Base-by-base conservation (phyloP, 2,329 filamentous ascomycete species). In the Talaromyces sp. region DNA sequence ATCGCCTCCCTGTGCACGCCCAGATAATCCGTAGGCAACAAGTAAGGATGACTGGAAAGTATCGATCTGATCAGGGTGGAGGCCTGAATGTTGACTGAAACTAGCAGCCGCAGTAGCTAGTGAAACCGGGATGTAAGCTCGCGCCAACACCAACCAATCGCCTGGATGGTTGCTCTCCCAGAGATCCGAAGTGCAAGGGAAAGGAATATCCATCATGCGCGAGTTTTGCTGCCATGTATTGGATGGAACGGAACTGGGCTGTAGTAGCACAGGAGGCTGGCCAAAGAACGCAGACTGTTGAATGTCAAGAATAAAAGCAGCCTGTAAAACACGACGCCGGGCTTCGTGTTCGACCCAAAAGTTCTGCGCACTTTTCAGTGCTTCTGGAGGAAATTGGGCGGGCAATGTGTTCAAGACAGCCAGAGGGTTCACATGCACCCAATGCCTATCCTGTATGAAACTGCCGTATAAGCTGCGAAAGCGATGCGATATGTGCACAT, bases 301-400 rank as follows among this genome's bases (percentile, higher is more conserved):
- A 25, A 69, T 66, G 59, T 75, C 73, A 27, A 75, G 65, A 15
- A 75, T 69, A 28, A 70, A 72, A 17, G 68, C 68, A 10, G 73
- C 72, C 59, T 74, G 72, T 33, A 75, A 67, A 27, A 75, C 70
- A 19, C 73, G 65, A 55, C 73, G 64, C 32, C 72, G 65, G 0
- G 72, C 69, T 64, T 75, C 72, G 55, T 73, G 70, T 57, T 74
- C 71, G 27, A 72, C 62, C 73, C 72, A 75, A 61, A 73, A 72
- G 36, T 70, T 71, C 55, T 72, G 68, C 6, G 72, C 71, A 56
- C 65, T 66, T 54, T 63, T 61, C 17, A 74, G 60, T 25, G 68
- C 69, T 27, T 71, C 69, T 9, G 55, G 56, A 27, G 60, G 49
- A 54, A n/a, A 36, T 51, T 67, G n/a, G 58, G 65, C 11, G n/a